A percentile compares a stretch with the other conserved stretches of the same genome.
Evolutionary conservation across 345 rosid genomes (phyloP).

Genomic region (Eucalyptus cloeziana): DNA sequence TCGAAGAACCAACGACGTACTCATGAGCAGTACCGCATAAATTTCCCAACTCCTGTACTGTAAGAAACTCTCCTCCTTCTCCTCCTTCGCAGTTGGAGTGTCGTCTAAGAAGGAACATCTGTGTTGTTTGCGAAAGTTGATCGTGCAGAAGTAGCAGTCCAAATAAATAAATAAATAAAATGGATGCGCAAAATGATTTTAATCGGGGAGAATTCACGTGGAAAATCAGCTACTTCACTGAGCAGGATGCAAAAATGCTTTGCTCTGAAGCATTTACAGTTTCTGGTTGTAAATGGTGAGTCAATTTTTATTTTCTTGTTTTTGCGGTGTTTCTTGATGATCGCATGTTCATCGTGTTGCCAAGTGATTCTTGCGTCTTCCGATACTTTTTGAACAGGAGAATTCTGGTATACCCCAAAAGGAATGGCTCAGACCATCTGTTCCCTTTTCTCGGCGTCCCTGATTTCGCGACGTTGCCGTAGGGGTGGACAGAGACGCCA

Average conservation of each 20-base stretch:
- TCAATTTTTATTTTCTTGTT: too few relatives aligned
- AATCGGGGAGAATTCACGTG: background rate
- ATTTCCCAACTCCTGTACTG: too few relatives aligned
- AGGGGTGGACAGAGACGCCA: slow-evolving; percentile 38
- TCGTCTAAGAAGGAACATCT: background rate
- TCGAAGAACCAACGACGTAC: background rate
- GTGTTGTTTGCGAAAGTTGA: background rate
- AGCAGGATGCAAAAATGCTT: background rate
- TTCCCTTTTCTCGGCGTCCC: slow-evolving; percentile 28
- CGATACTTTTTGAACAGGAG: background rate
- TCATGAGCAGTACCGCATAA: background rate
- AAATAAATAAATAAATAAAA: background rate
- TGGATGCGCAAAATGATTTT: background rate
- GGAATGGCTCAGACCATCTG: background rate
- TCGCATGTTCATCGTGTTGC: background rate
- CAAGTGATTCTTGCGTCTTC: background rate
- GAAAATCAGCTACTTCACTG: background rate
- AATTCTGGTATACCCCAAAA: background rate
- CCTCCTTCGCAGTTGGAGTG: background rate
- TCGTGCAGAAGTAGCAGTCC: too few relatives aligned
- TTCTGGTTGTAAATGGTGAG: background rate
- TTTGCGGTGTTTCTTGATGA: background rate
- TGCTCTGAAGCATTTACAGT: background rate
- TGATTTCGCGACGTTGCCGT: slow-evolving; percentile 21
- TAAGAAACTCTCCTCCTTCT: background rate